phyloP scores from a whole-genome alignment of 495 filamentous ascomycete genomes.

The Lasiosphaeria hispida region DNA sequence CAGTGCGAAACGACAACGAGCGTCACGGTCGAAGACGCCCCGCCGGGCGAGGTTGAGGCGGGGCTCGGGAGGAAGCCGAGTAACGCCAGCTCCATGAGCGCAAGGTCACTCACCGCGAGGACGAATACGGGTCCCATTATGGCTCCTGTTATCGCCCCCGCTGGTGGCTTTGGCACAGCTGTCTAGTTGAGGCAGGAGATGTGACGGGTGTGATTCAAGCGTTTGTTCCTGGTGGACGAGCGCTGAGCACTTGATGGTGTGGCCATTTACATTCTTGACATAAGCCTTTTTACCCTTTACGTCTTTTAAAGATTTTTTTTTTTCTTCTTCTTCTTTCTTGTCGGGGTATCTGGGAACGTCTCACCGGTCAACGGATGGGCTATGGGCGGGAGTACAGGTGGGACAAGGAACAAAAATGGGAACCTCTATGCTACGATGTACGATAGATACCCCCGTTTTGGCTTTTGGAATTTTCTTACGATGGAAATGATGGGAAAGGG shows the following conservation, averaged over 20 bases:
- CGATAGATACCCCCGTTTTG: constrained; percentile 24
- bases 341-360: too few relatives aligned
- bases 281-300: too few relatives aligned
- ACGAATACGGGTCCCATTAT: too few relatives aligned
- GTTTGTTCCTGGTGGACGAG: constrained; percentile 5
- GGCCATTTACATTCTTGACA: too few relatives aligned
- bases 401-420: neutral
- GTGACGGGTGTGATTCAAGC: neutral
- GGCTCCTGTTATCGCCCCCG: too few relatives aligned
- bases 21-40: constrained; percentile 37
- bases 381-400: neutral
- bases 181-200: neutral
- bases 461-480: neutral
- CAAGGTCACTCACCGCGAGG: neutral
- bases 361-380: too few relatives aligned
- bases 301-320: too few relatives aligned
- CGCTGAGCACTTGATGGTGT: neutral
- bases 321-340: too few relatives aligned
- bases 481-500: constrained; percentile 3
- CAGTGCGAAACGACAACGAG: constrained; percentile 45
- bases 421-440: constrained; percentile 14
- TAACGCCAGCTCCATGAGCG: constrained; percentile 9
- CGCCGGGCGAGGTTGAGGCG: neutral
- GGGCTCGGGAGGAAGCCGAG: constrained; percentile 9
- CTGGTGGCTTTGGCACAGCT: too few relatives aligned